phyloP scores from a whole-genome alignment of 257 asterid species.

The Prunella vulgaris region DNA sequence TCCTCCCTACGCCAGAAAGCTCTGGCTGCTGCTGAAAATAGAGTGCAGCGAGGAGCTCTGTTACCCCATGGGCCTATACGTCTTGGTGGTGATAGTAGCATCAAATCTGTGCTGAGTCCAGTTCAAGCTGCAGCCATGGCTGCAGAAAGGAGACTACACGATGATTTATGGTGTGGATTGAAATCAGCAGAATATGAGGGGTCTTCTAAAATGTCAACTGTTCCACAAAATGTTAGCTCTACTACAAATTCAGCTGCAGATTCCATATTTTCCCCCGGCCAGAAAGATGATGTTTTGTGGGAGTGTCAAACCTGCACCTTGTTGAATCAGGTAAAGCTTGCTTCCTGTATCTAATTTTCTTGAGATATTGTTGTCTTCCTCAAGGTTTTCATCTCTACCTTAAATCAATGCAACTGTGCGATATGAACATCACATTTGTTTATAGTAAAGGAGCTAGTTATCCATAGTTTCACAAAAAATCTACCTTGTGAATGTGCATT shows the following conservation, averaged over 20 bases:
- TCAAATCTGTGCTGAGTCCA: conserved; percentile 62
- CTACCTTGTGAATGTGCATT: no score
- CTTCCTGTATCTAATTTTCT: not conserved
- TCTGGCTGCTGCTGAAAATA: conserved; percentile 60
- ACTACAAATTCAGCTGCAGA: conserved; percentile 21
- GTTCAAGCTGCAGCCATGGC: conserved; percentile 97
- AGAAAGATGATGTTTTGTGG: conserved; percentile 44
- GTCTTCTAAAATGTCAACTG: conserved; percentile 36
- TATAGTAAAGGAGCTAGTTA: not conserved
- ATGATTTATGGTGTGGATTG: conserved; percentile 83
- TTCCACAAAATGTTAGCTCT: conserved; percentile 5
- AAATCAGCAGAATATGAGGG: conserved; percentile 40
- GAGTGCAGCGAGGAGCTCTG: conserved; percentile 39
- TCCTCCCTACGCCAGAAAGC: conserved; percentile 56
- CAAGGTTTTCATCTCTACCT: not conserved
- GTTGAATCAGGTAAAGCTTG: conserved; percentile 48
- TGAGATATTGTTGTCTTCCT: not conserved
- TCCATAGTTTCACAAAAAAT: not conserved
- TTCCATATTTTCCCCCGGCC: conserved; percentile 21
- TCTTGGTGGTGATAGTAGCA: conserved; percentile 69
- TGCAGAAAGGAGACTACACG: conserved; percentile 78
- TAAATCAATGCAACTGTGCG: not conserved
- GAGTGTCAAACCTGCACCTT: conserved; percentile 61
- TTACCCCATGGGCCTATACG: conserved; percentile 61
- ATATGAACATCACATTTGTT: not conserved